phyloP scores from a whole-genome alignment of 108 stramenopile genomes.

The Cyclotella choctawhatcheeana region DNA sequence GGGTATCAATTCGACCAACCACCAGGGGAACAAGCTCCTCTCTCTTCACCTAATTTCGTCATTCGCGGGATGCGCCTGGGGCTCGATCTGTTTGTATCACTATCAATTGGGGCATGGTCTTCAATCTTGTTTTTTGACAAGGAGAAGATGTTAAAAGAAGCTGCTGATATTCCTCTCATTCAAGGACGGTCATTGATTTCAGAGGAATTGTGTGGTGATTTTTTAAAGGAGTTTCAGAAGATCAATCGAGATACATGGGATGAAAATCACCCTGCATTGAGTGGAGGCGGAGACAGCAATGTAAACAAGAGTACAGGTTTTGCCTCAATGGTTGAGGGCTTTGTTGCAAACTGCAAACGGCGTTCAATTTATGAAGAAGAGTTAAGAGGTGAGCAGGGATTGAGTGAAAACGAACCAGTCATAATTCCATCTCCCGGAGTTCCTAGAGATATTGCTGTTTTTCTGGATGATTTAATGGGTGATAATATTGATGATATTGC shows the following conservation, averaged over 20 bases:
- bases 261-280: slow-evolving; percentile 37
- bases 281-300: slow-evolving; percentile 8
- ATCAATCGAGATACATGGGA: slow-evolving; percentile 38
- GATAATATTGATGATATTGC: neutral
- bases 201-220: slow-evolving; percentile 43
- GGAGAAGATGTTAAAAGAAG: slow-evolving; percentile 35
- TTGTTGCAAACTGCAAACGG: slow-evolving; percentile 45
- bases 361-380: slow-evolving; percentile 45
- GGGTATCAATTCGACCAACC: slow-evolving; percentile 46
- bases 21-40: neutral
- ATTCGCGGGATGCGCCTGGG: slow-evolving; percentile 32
- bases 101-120: slow-evolving; percentile 42
- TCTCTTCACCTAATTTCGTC: slow-evolving; percentile 21
- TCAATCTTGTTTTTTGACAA: slow-evolving; percentile 41
- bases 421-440: slow-evolving; percentile 43
- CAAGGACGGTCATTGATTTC: slow-evolving; percentile 45
- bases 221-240: slow-evolving; percentile 37
- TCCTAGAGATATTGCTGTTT: slow-evolving; percentile 40
- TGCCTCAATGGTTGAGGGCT: slow-evolving; percentile 28
- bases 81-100: slow-evolving; percentile 44
- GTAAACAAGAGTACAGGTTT: slow-evolving; percentile 15
- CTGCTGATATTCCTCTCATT: slow-evolving; percentile 37
- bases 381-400: slow-evolving; percentile 30
- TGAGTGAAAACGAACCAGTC: slow-evolving; percentile 25
- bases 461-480: slow-evolving; percentile 43